phyloP scores from a whole-genome alignment of 1,139 yeast species.

The Lodderomyces beijingensis region DNA sequence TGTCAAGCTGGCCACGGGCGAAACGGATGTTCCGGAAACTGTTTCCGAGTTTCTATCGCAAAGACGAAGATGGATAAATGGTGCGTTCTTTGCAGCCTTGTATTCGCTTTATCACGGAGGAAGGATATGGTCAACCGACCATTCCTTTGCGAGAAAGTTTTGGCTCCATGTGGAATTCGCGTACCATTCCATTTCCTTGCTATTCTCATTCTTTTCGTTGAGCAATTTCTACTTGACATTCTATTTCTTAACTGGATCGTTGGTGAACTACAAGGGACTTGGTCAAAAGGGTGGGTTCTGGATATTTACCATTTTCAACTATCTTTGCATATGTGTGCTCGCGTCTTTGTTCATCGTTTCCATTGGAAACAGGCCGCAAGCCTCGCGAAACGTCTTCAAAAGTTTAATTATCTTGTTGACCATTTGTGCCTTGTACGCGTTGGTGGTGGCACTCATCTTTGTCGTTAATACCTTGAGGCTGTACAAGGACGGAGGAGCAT shows the following conservation, averaged over 20 bases:
- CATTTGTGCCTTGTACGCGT: constrained; percentile 75
- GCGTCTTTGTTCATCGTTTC: constrained; percentile 86
- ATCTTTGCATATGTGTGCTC: constrained; percentile 72
- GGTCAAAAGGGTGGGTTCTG: constrained; percentile 72
- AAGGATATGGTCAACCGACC: constrained; percentile 85
- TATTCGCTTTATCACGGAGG: constrained; percentile 77
- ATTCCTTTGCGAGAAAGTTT: constrained; percentile 68
- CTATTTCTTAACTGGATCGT: constrained; percentile 87
- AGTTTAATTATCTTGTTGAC: constrained; percentile 68
- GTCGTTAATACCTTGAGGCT: constrained; percentile 52
- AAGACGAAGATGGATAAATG: constrained; percentile 97
- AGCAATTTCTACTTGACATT: constrained; percentile 89
- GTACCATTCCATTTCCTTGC: constrained; percentile 70
- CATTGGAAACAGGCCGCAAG: constrained; percentile 95
- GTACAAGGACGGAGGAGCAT: constrained; percentile 34
- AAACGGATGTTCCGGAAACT: constrained; percentile 94
- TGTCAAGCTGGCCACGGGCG: constrained; percentile 92
- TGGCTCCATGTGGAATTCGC: constrained; percentile 78
- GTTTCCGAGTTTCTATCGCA: constrained; percentile 90
- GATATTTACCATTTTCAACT: constrained; percentile 79
- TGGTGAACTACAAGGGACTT: constrained; percentile 47
- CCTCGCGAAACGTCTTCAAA: constrained; percentile 67
- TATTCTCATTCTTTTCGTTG: constrained; percentile 86
- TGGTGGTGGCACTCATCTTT: constrained; percentile 78
- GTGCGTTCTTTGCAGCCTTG: constrained; percentile 94